These are phyloP conservation scores for Trichosporon sp. DNA, from an alignment of 1,284 basidiomycete genomes.

Conservation along the genomic window DNA sequence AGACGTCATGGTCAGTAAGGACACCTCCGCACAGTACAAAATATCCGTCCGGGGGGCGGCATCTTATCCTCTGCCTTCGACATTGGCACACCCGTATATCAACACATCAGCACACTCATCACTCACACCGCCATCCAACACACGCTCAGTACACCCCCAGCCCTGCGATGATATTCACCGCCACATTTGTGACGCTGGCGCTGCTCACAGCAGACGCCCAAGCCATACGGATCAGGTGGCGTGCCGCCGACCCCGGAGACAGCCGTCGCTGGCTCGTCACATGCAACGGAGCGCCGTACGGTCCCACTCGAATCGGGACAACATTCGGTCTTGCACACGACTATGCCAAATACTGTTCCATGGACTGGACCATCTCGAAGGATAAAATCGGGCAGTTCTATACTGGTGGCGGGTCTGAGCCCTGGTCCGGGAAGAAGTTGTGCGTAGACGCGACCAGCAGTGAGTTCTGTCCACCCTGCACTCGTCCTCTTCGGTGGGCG, in stretches of 20 bases:
- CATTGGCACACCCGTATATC: no score
- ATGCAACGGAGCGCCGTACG: background rate
- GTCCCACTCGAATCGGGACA: background rate
- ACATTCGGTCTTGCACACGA: background rate
- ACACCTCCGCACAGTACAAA: no score
- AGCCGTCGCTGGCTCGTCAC: background rate
- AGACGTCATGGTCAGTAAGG: no score
- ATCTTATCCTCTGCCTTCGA: no score
- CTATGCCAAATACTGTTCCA: conserved; percentile 8
- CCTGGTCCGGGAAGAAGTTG: background rate
- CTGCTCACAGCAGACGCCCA: background rate
- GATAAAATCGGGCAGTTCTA: background rate
- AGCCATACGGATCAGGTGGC: background rate
- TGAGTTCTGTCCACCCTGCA: background rate
- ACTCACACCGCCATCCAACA: no score
- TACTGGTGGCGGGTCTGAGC: background rate
- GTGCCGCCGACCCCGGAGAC: background rate
- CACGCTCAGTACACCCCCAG: background rate
- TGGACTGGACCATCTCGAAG: background rate
- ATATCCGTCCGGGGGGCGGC: no score
- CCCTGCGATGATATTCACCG: no score
- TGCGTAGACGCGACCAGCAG: background rate
- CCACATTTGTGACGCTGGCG: background rate
- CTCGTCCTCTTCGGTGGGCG: background rate
- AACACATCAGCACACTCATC: no score